These are phyloP conservation scores for Cyberlindnera subsufficiens DNA, from an alignment of 805 yeast genomes.

Conservation along the genomic window DNA sequence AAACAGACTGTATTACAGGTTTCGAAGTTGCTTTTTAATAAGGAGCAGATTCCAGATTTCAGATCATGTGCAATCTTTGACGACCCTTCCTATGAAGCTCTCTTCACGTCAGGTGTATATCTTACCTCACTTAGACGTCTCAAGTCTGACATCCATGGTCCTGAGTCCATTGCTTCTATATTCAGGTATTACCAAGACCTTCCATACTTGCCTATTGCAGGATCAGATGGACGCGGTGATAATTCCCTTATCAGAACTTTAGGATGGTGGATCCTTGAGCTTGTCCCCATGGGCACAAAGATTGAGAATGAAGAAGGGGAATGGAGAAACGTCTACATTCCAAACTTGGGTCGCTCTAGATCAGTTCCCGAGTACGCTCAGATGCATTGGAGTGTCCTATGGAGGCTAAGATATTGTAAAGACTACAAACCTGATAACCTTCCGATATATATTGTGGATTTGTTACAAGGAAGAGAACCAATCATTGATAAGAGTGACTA, in stretches of 20 bases:
- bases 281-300: slow-evolving; percentile 52
- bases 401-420: slow-evolving; percentile 42
- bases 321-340: slow-evolving; percentile 45
- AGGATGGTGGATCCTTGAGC: slow-evolving; percentile 59
- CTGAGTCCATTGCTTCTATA: slow-evolving; percentile 4
- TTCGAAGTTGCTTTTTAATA: slow-evolving; percentile 4
- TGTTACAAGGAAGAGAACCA: slow-evolving; percentile 15
- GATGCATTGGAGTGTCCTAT: slow-evolving; percentile 61
- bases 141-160: slow-evolving; percentile 4
- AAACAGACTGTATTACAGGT: slow-evolving; percentile 7
- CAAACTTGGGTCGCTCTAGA: slow-evolving; percentile 52
- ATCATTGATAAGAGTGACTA: slow-evolving; percentile 6
- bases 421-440: slow-evolving; percentile 42
- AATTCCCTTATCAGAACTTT: slow-evolving; percentile 23
- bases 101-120: slow-evolving; percentile 14
- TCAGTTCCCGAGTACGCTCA: slow-evolving; percentile 40
- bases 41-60: slow-evolving; percentile 12
- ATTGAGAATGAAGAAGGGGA: slow-evolving; percentile 40
- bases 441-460: slow-evolving; percentile 29
- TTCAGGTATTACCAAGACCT: slow-evolving; percentile 14
- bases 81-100: slow-evolving; percentile 6
- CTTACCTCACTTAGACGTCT: slow-evolving; percentile 13
- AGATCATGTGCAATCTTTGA: slow-evolving; percentile 14
- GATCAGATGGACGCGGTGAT: slow-evolving; percentile 36
- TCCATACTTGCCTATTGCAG: slow-evolving; percentile 19